Evolutionary conservation across 148 eudicot species (phyloP).

Genomic region (Agrostemma githago): DNA sequence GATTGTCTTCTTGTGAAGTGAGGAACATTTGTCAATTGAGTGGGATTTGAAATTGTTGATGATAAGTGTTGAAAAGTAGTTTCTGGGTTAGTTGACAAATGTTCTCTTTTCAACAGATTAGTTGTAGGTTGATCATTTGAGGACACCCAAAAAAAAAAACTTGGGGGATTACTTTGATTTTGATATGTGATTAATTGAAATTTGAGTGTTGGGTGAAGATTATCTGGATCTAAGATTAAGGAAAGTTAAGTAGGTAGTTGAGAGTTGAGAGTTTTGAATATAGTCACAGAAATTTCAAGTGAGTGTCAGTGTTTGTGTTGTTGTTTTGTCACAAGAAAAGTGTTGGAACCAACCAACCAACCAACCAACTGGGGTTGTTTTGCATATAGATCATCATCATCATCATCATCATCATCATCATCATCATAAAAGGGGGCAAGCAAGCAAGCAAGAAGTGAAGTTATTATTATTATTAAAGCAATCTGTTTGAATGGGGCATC

Average conservation of each 20-base stretch:
- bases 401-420: too few relatives aligned
- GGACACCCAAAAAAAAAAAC: not conserved
- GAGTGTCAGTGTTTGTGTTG: not conserved
- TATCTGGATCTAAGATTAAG: conserved; percentile 20
- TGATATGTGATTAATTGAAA: not conserved
- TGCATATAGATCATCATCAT: not conserved
- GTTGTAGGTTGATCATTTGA: not conserved
- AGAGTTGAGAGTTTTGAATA: conserved; percentile 23
- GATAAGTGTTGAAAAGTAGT: conserved; percentile 26
- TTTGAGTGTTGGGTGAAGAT: too few relatives aligned
- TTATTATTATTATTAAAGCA: conserved; percentile 1
- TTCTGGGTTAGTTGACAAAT: conserved; percentile 31
- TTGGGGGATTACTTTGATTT: not conserved
- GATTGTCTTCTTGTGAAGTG: conserved; percentile 17
- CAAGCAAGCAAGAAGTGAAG: too few relatives aligned
- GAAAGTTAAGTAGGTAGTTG: conserved; percentile 1
- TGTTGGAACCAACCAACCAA: conserved; percentile 7
- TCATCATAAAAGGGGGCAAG: too few relatives aligned
- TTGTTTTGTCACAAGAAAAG: conserved; percentile 35
- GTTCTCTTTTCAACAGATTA: conserved; percentile 23
- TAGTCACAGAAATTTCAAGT: conserved; percentile 30
- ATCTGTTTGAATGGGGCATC: conserved; percentile 58
- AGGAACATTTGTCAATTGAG: conserved; percentile 28
- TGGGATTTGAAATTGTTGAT: conserved; percentile 1
- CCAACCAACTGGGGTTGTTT: not conserved